These are phyloP conservation scores for Diplogelasinospora grovesii DNA, from an alignment of 495 filamentous ascomycete species.

Conservation along the genomic window DNA sequence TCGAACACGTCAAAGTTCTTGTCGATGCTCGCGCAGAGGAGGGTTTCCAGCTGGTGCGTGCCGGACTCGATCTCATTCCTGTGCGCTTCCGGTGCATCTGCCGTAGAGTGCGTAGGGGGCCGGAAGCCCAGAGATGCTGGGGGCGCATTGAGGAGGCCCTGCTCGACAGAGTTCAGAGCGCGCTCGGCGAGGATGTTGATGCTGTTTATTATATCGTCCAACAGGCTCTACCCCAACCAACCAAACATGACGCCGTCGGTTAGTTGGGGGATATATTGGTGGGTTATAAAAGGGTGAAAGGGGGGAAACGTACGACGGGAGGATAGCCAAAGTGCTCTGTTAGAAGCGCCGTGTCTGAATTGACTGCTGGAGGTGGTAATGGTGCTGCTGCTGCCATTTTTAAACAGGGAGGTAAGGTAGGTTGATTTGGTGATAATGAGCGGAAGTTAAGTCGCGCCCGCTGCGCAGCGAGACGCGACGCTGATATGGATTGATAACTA, in stretches of 20 bases:
- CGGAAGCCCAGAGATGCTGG: constrained; percentile 73
- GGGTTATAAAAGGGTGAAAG: background rate
- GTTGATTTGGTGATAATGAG: too few relatives aligned
- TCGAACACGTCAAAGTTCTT: constrained; percentile 97
- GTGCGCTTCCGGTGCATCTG: constrained; percentile 44
- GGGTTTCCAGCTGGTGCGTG: constrained; percentile 84
- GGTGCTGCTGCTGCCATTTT: constrained; percentile 7
- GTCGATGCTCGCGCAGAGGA: constrained; percentile 90
- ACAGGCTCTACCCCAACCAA: constrained; percentile 69
- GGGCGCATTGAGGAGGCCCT: constrained; percentile 62
- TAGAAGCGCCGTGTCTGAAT: constrained; percentile 64
- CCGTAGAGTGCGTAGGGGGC: constrained; percentile 19
- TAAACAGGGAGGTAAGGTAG: too few relatives aligned
- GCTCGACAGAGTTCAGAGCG: constrained; percentile 77
- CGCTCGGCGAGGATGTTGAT: constrained; percentile 85
- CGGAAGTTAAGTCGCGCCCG: too few relatives aligned
- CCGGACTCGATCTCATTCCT: constrained; percentile 82
- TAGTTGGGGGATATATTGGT: constrained; percentile 1
- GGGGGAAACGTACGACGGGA: constrained; percentile 59
- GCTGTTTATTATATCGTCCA: constrained; percentile 96
- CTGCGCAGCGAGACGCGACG: constrained; percentile 5
- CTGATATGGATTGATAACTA: constrained; percentile 1
- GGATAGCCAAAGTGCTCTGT: constrained; percentile 96
- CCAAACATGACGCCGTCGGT: background rate
- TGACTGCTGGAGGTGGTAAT: too few relatives aligned